Conservation (phyloP, 2,329 filamentous ascomycete genomes). For the Trichoderma sp. region DNA sequence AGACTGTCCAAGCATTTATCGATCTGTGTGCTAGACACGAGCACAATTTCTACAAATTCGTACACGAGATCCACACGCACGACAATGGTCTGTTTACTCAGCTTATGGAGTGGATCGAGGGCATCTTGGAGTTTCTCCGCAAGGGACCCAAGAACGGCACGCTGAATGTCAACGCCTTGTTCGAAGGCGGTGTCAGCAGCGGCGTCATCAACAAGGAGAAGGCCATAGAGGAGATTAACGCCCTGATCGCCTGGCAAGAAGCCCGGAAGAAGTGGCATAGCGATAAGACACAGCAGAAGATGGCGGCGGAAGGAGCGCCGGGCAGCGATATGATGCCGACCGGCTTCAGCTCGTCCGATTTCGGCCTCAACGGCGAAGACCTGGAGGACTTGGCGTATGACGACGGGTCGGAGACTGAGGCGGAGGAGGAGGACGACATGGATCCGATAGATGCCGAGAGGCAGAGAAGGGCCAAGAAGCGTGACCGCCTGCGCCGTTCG, state of each 20-base stretch:
- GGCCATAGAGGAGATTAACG: slow-evolving; percentile 78
- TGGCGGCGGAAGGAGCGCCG: slow-evolving; percentile 75
- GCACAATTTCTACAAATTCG: slow-evolving; percentile 97
- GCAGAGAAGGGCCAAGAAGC: slow-evolving; percentile 71
- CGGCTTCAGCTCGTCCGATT: slow-evolving; percentile 79
- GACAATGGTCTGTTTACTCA: slow-evolving; percentile 96
- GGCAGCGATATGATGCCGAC: slow-evolving; percentile 53
- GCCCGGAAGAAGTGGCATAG: slow-evolving; percentile 97
- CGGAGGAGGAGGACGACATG: slow-evolving; percentile 74
- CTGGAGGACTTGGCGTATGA: slow-evolving; percentile 83
- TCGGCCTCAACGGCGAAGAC: slow-evolving; percentile 85
- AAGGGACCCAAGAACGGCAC: slow-evolving; percentile 83
- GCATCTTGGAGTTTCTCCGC: slow-evolving; percentile 88
- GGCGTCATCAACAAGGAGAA: slow-evolving; percentile 69
- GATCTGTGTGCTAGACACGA: slow-evolving; percentile 94
- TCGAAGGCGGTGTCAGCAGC: slow-evolving; percentile 73
- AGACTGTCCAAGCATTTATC: slow-evolving; percentile 97
- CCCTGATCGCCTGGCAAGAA: slow-evolving; percentile 89
- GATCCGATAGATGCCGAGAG: slow-evolving; percentile 90
- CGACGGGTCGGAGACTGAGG: slow-evolving; percentile 65
- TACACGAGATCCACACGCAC: slow-evolving; percentile 95
- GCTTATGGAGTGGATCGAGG: slow-evolving; percentile 96
- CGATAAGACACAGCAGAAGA: slow-evolving; percentile 97
- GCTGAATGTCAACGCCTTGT: slow-evolving; percentile 91
- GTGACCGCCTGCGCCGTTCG: slow-evolving; percentile 76